phyloP scores from a whole-genome alignment of 169 alveolate species.

The Plasmodium yoelii region DNA sequence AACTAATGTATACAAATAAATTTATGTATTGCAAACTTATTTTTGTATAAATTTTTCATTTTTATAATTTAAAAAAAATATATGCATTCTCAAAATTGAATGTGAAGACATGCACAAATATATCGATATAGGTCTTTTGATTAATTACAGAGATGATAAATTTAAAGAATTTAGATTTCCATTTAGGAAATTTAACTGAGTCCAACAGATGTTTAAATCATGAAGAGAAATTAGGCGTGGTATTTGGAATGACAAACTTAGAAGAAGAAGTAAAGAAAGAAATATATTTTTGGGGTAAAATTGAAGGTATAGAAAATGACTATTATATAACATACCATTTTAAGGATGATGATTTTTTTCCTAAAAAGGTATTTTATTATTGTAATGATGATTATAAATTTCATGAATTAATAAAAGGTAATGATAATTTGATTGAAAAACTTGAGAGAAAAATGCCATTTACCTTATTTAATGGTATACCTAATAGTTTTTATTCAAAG shows the following conservation, averaged over 20 bases:
- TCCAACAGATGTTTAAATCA: constrained; percentile 69
- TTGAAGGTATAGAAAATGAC: constrained; percentile 64
- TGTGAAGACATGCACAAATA: too few species aligned
- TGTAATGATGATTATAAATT: constrained; percentile 62
- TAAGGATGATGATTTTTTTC: constrained; percentile 38
- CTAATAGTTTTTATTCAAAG: constrained; percentile 21
- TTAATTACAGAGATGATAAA: constrained; percentile 38
- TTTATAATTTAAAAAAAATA: too few species aligned
- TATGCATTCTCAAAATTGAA: too few species aligned
- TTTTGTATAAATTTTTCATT: too few species aligned
- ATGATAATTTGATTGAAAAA: constrained; percentile 39
- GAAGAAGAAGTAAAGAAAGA: constrained; percentile 54
- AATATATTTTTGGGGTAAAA: constrained; percentile 65
- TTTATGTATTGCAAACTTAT: too few species aligned
- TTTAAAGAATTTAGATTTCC: constrained; percentile 41
- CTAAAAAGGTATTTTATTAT: constrained; percentile 45
- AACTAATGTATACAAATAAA: too few species aligned
- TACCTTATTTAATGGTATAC: constrained; percentile 41
- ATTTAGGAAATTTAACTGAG: constrained; percentile 33
- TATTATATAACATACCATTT: constrained; percentile 50
- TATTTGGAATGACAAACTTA: constrained; percentile 55
- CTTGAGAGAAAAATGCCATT: constrained; percentile 32
- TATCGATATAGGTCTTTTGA: too few species aligned
- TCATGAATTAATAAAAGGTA: constrained; percentile 39
- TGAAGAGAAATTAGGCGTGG: constrained; percentile 49